Base-by-base conservation (phyloP, 768 basidiomycete genomes). In the Collybiopsis confluens region DNA sequence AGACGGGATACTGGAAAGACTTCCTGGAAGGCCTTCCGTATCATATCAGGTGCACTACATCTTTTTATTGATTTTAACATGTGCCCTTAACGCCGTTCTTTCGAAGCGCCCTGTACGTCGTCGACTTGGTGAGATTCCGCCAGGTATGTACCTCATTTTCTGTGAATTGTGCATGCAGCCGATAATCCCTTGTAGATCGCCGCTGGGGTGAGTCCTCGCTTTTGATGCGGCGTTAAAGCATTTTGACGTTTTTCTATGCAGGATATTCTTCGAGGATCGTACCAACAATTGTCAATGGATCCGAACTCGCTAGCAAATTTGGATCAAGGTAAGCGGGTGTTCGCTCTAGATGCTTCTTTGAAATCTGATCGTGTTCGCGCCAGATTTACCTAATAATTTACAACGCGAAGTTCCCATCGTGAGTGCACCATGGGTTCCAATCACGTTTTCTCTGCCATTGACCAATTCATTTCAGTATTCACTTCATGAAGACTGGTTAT, bases 321-420 rank as follows among this genome's bases (percentile, higher is more conserved):
- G 21, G 95, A 98, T 64, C 96, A 98, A 83, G 90, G 89, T 87
- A 53, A 15, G 64, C 36, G n/a, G 30, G 1, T 33, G n/a, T 21
- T 26, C 28, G 7, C 10, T 23, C 20, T 24, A 5, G n/a, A n/a
- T n/a, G n/a, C 40, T 18, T 21, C 13, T 9, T 10, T 42, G 4
- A 15, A 9, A 16, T 13, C 21, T 52, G 51, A 52, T 37, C 26
- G 27, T 4, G 8, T 33, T 46, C 9, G 35, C 45, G 35, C 21
- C 52, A 92, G 97, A 99, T 73, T 74, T 99, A 45, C 97, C 97
- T 0, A 99, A 99, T 66, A 95, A 96, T 62, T 75, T 99, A 58
- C 96, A 99, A 64, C 74, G 79, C 28, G 81, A 91, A 60, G 90
- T 99, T 36, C 96, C 96, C 0, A 99, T 99, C 54, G 92, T 93